Base-by-base conservation (phyloP, 257 asterid species). In the Plantago ovata region DNA sequence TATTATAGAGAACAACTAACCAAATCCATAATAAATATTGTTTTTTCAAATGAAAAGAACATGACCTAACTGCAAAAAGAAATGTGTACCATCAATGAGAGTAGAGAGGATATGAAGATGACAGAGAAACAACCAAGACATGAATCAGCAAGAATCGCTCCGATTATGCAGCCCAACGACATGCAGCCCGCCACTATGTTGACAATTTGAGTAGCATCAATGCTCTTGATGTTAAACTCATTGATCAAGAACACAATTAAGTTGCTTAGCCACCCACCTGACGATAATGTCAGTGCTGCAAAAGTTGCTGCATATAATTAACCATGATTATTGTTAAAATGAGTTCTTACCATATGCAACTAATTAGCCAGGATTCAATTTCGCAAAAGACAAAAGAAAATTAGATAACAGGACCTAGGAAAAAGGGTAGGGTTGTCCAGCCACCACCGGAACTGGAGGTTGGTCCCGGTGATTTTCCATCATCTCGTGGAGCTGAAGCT, bases 91-190 rank as follows among this genome's bases (percentile, higher is more conserved):
- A 70, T 59, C 3, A 75, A 21, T 42, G 83, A 65, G 73, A 81
- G 46, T 54, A 71, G 33, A 52, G 83, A 69, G 20, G 85, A 81
- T 53, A 73, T 66, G 76, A 79, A 78, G 63, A 78, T 66, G 74
- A 72, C 76, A 3, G 84, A 21, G 67, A 24, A 78, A 22, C 79
- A 81, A 9, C 82, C 85, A 3, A 81, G 75, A 54, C 66, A 71
- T 0, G 88, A 81, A 48, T 81, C 88, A 1, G 88, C 83, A 23
- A 78, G 19, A 49, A 78, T 49, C 50, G 88, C 88, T 12, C 65
- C 84, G 9, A 78, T 2, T 0, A 78, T 64, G 7, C 83, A 85
- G 62, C 68, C 58, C 14, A 81, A 60, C 38, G 21, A 69, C 32
- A 38, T 11, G 55, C 69, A 68, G 47, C 84, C 88, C 44, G 3